Evolutionary conservation across 2,329 filamentous ascomycete species (phyloP), one percentile per base, ranked within the genome.

Genomic region (Mycosphaerella arachidis): DNA sequence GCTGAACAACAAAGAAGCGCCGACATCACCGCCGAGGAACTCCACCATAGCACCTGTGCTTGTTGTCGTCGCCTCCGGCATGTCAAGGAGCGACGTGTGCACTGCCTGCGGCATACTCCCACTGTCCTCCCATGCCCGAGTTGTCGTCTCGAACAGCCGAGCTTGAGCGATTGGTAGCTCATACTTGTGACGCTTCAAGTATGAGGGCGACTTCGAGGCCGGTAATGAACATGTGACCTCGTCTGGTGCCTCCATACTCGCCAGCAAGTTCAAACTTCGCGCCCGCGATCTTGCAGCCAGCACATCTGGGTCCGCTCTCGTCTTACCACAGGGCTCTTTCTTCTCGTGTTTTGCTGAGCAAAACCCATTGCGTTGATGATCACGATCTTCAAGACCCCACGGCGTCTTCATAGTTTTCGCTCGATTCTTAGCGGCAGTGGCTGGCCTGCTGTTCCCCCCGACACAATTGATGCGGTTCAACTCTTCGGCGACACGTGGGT

Each of bases 1-100:
- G 53, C 59, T 66, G 60, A 72, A 71, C 4, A 68, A 63, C 13
- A 70, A 56, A n/a, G 56, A 29, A 9, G 57, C 55, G 10, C 65
- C 68, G 2, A 70, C 35, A 20, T 66, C 54, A 9, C 59, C 60
- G 9, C 68, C 70, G 0, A 71, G 55, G 48, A 71, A 70, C 33
- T 70, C 69, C 66, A 69, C 70, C 69, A 70, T 70, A 9, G 69
- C 68, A 20, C 69, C 70, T 1, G 68, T 71, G 12, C 62, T 59
- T 27, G 68, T 70, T 10, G 61, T 57, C 29, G 43, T 53, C 3
- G 54, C 50, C 18, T 67, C 59, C 10, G 48, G 53, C 40, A 68
- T 63, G 18, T 59, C 50, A 2, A 62, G 62, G 13, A 63, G 52
- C 7, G 60, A 61, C 40, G 66, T 68, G 27, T 59, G 45, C 10